These are phyloP conservation scores for Alternaria hordeiaustralica DNA, from an alignment of 2,329 filamentous ascomycete species.

Conservation along the genomic window DNA sequence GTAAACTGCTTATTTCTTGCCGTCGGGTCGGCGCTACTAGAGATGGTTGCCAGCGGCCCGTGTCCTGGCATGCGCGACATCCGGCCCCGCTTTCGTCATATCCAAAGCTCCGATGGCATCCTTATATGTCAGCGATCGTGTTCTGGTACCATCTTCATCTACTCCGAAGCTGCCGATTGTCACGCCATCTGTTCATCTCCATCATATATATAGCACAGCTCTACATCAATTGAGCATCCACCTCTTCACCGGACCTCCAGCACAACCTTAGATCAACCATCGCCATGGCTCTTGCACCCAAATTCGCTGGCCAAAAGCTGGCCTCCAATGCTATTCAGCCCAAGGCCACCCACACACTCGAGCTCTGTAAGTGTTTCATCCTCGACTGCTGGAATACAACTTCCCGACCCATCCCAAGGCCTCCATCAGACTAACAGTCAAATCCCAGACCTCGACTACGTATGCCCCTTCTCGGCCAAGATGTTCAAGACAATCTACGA, in stretches of 20 bases:
- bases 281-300: constrained; percentile 73
- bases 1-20: background rate
- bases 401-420: background rate
- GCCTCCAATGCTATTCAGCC: constrained; percentile 50
- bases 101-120: constrained; percentile 21
- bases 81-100: constrained; percentile 32
- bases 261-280: background rate
- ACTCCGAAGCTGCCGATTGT: background rate
- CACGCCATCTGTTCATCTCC: background rate
- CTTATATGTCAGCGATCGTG: constrained; percentile 26
- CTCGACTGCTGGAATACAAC: background rate
- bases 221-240: background rate
- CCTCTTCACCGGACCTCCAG: background rate
- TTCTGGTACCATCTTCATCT: background rate
- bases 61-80: background rate
- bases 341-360: constrained; percentile 59
- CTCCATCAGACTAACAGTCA: background rate
- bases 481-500: constrained; percentile 79
- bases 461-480: constrained; percentile 78
- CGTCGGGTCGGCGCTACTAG: background rate
- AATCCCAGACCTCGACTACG: constrained; percentile 79
- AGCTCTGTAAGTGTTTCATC: constrained; percentile 55
- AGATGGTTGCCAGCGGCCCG: background rate
- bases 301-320: constrained; percentile 77
- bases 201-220: background rate